phyloP scores from a whole-genome alignment of 768 basidiomycete genomes.

The Lactarius evosmus region DNA sequence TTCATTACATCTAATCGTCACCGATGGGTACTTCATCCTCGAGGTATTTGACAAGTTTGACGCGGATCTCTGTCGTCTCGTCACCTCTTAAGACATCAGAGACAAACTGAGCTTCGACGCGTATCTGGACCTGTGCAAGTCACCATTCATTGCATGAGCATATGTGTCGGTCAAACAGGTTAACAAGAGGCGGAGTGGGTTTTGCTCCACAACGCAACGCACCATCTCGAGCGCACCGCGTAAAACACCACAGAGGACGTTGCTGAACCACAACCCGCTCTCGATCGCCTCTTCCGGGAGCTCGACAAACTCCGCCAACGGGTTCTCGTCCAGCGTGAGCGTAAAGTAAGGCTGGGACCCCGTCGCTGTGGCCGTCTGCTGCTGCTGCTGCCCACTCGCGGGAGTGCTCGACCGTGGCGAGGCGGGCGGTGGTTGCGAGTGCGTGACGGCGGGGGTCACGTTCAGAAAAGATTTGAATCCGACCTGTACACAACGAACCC shows the following conservation, averaged over 20 bases:
- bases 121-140: conserved; percentile 82
- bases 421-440: conserved; percentile 53
- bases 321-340: conserved; percentile 92
- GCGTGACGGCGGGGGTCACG: conserved; percentile 78
- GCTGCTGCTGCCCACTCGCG: conserved; percentile 33
- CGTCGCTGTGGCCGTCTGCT: conserved; percentile 18
- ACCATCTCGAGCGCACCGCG: conserved; percentile 97
- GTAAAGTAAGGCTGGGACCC: conserved; percentile 63
- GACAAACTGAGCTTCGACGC: conserved; percentile 84
- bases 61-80: conserved; percentile 90
- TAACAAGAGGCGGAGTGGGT: not conserved
- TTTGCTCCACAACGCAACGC: conserved; percentile 29
- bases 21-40: conserved; percentile 95
- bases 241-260: conserved; percentile 91
- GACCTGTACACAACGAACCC: conserved; percentile 50
- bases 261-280: conserved; percentile 95
- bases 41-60: conserved; percentile 83
- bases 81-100: conserved; percentile 92
- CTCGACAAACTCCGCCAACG: conserved; percentile 94
- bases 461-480: conserved; percentile 98
- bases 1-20: conserved; percentile 60
- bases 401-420: conserved; percentile 39
- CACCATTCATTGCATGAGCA: not conserved
- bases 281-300: conserved; percentile 90
- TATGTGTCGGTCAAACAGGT: not conserved